Evolutionary conservation across 2,329 filamentous ascomycete species (phyloP).

Genomic region (Colletotrichum higginsianum): DNA sequence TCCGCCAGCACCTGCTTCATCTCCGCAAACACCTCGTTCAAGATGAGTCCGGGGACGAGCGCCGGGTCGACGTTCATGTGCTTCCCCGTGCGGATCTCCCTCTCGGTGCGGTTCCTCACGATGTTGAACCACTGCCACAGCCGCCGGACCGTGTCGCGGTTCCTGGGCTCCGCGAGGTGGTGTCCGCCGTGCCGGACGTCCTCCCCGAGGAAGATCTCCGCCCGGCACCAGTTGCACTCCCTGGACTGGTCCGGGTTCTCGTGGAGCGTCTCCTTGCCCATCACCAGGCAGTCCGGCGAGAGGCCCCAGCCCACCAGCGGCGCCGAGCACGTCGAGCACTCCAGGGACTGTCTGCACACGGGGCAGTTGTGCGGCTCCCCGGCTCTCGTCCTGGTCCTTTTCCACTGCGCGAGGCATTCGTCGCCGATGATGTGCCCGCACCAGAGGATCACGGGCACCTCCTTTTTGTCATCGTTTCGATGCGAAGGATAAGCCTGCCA

Average conservation of each 20-base stretch:
- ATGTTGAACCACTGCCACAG: neutral
- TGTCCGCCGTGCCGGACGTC: neutral
- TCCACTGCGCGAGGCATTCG: conserved; percentile 3
- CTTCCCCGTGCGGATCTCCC: neutral
- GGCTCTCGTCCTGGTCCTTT: rapidly evolving
- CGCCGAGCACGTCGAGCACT: neutral
- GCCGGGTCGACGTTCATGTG: neutral
- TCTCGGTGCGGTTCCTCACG: neutral
- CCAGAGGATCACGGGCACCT: neutral
- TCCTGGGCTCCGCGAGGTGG: neutral
- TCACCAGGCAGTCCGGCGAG: neutral
- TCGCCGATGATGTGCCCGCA: conserved; percentile 10
- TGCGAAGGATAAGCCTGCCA: neutral
- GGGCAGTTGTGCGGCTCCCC: neutral
- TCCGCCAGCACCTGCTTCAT: neutral
- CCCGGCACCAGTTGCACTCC: neutral
- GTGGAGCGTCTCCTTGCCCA: neutral
- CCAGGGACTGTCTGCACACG: neutral
- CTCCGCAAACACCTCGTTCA: neutral
- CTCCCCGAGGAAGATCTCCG: neutral
- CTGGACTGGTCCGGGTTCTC: neutral
- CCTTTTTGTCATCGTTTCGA: neutral
- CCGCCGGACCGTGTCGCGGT: neutral
- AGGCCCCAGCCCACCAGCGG: neutral
- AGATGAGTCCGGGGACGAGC: neutral